Base-by-base conservation (phyloP, 495 filamentous ascomycete genomes). In the Collariella sp. region DNA sequence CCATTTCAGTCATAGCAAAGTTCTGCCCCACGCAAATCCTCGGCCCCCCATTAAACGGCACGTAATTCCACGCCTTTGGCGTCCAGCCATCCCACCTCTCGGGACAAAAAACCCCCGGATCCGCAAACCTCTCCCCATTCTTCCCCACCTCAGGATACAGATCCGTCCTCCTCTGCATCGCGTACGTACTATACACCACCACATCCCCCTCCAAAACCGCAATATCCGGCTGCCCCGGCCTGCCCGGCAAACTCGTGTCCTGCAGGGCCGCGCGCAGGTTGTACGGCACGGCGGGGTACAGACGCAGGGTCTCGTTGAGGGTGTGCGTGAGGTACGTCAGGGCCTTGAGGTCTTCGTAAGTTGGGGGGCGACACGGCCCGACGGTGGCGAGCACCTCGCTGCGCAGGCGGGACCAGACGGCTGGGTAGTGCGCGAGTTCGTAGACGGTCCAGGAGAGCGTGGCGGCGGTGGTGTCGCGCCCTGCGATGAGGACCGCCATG, bases 11-110 rank as follows among this genome's bases (percentile, higher is more conserved):
- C 62, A 83, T 66, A 12, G 80, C 81, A 57, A 82, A 81, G 50
- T 76, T 73, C 63, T 76, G 72, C 7, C 75, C 75, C 18, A 71
- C 63, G 29, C 72, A 83, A 20, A 77, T 75, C 7, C 77, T 62
- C 24, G 79, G 77, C 0, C 81, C 80, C n/a, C 81, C 79, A 55
- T 78, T 79, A 59, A 84, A 84, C 0, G 81, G 80, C 15, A 82
- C 61, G 59, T 79, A 83, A 34, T 71, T 68, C 85, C 85, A 88
- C 5, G 76, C 68, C 57, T 71, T 76, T 1, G 81, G 81, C 52
- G 73, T 70, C 60, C 73, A 72, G 20, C 43, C 44, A 31, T 76
- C 70, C 82, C 83, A 86, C 5, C 83, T 62, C 35, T 77, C 76
- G 0, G 83, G 83, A 0, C 67, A 62, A 61, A 76, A 86, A 16